Evolutionary conservation across 331 rosid species (phyloP).

Genomic region (Arachis monticola): DNA sequence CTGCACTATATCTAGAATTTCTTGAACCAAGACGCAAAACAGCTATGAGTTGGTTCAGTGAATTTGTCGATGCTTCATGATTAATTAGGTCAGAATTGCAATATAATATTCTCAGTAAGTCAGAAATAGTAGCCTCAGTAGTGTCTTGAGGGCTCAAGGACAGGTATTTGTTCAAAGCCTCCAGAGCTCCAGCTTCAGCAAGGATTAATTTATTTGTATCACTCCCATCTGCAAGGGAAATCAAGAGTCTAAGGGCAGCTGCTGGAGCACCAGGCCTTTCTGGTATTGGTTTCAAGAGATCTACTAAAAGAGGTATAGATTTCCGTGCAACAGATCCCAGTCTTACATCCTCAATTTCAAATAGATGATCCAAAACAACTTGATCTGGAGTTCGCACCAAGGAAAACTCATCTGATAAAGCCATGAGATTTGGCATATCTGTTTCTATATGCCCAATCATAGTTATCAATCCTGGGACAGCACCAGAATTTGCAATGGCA

Average conservation of each 20-base stretch:
- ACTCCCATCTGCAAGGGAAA: conserved; percentile 83
- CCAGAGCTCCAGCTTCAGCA: conserved; percentile 97
- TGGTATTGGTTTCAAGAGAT: conserved; percentile 91
- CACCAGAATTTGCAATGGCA: conserved; percentile 93
- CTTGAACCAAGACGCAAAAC: conserved; percentile 96
- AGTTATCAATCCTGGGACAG: conserved; percentile 80
- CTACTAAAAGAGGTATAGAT: conserved; percentile 93
- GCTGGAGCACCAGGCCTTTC: conserved; percentile 96
- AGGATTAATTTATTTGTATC: conserved; percentile 79
- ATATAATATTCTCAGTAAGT: conserved; percentile 79
- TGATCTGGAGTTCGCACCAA: conserved; percentile 85
- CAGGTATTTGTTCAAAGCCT: conserved; percentile 89
- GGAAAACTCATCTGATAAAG: conserved; percentile 83
- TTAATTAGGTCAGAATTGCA: conserved; percentile 80
- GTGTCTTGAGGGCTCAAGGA: conserved; percentile 98
- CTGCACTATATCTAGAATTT: conserved; percentile 92
- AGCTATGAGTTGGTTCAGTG: conserved; percentile 88
- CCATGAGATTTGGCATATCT: conserved; percentile 70
- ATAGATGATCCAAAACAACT: conserved; percentile 82
- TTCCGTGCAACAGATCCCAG: conserved; percentile 84
- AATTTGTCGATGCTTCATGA: conserved; percentile 78
- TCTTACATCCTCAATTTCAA: conserved; percentile 85
- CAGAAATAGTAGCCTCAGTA: conserved; percentile 86
- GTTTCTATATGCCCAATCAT: conserved; percentile 80
- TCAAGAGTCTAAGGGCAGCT: conserved; percentile 83